Evolutionary conservation across 805 yeast species (phyloP).

Genomic region (Ogataea henricii): DNA sequence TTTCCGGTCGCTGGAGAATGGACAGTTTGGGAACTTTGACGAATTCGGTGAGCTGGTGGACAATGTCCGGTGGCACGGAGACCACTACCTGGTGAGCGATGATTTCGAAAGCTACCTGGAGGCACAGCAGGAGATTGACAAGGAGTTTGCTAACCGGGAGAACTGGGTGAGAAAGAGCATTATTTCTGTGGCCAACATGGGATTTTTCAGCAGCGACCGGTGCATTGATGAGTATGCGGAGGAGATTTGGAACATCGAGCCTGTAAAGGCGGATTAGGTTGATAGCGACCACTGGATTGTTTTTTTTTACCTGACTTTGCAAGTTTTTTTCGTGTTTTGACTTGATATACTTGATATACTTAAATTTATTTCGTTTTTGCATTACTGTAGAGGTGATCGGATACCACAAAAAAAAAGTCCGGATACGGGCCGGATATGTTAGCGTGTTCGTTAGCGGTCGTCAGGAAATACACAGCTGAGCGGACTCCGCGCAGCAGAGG

Average conservation of each 20-base stretch:
- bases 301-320: too few relatives aligned
- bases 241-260: constrained; percentile 90
- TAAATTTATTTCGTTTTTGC: neutral
- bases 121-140: constrained; percentile 76
- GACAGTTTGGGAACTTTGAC: constrained; percentile 66
- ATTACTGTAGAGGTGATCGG: too few relatives aligned
- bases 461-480: neutral
- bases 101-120: constrained; percentile 87
- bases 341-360: neutral
- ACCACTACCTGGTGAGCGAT: constrained; percentile 82
- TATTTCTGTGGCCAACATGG: constrained; percentile 85
- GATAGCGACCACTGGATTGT: too few relatives aligned
- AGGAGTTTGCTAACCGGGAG: constrained; percentile 60
- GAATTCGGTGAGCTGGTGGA: constrained; percentile 72
- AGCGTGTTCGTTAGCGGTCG: neutral
- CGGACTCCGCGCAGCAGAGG: neutral
- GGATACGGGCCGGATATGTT: neutral
- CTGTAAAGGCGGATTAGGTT: constrained; percentile 33
- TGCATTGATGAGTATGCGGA: constrained; percentile 92
- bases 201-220: constrained; percentile 88
- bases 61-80: constrained; percentile 72
- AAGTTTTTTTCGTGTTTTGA: too few relatives aligned
- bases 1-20: constrained; percentile 64
- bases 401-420: too few relatives aligned
- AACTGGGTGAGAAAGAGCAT: constrained; percentile 80